Evolutionary conservation across 495 filamentous ascomycete species (phyloP).

Genomic region (Venustampulla echinocandica): DNA sequence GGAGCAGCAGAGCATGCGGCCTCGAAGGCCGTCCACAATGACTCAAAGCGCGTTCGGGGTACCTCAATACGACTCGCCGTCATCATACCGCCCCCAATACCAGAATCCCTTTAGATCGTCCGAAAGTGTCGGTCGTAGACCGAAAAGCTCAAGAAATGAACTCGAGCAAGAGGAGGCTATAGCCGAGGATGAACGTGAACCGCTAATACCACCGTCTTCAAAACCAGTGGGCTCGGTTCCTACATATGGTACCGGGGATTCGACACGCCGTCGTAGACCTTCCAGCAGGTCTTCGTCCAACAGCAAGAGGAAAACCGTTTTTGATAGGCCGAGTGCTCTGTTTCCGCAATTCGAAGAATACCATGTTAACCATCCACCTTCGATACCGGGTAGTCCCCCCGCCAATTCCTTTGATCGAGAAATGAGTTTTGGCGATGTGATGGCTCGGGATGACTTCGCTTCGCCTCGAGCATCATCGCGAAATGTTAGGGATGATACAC

Average conservation of each 20-base stretch:
- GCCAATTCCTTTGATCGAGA: conserved; percentile 35
- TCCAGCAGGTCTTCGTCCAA: conserved; percentile 29
- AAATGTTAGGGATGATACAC: conserved; percentile 38
- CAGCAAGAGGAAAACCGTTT: conserved; percentile 30
- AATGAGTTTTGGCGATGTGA: conserved; percentile 71
- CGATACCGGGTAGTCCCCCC: conserved; percentile 70
- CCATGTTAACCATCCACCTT: conserved; percentile 96
- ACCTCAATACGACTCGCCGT: conserved; percentile 20
- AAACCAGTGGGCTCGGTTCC: conserved; percentile 19
- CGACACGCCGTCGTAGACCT: conserved; percentile 25
- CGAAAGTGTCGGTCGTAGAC: conserved; percentile 16
- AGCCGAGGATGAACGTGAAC: conserved; percentile 47
- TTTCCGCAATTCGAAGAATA: conserved; percentile 40
- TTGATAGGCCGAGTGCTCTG: conserved; percentile 24
- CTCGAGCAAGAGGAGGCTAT: conserved; percentile 34
- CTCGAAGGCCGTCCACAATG: conserved; percentile 50
- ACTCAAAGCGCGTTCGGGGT: conserved; percentile 29
- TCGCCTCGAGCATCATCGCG: conserved; percentile 27
- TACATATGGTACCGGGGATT: conserved; percentile 11
- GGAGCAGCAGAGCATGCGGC: conserved; percentile 60
- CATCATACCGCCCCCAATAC: conserved; percentile 29
- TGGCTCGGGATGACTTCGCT: conserved; percentile 54
- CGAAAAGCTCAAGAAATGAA: conserved; percentile 22
- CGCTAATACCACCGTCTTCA: conserved; percentile 39
- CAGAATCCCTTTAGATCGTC: conserved; percentile 25